These are phyloP conservation scores for Stemphylium lycopersici DNA, from an alignment of 2,329 filamentous ascomycete species.

Conservation along the genomic window DNA sequence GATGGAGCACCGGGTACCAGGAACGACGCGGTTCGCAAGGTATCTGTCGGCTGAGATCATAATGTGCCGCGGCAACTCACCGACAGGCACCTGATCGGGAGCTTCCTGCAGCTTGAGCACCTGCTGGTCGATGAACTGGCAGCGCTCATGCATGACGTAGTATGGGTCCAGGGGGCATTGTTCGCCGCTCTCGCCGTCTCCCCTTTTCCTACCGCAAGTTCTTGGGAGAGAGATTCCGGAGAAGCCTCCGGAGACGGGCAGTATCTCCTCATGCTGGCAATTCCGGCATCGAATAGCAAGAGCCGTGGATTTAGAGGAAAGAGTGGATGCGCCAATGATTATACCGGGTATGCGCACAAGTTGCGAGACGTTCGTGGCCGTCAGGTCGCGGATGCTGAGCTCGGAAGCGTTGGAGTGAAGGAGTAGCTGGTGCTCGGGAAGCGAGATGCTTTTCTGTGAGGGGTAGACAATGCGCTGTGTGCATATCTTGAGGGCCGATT, in stretches of 20 bases:
- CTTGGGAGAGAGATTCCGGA: slow-evolving; percentile 84
- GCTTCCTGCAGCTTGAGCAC: slow-evolving; percentile 98
- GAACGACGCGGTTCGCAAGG: slow-evolving; percentile 92
- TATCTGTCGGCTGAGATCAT: slow-evolving; percentile 96
- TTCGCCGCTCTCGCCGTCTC: slow-evolving; percentile 69
- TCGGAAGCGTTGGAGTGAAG: slow-evolving; percentile 90
- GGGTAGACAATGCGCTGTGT: slow-evolving; percentile 94
- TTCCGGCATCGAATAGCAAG: slow-evolving; percentile 87
- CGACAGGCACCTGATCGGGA: slow-evolving; percentile 95
- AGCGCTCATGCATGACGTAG: slow-evolving; percentile 93
- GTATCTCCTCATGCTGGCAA: slow-evolving; percentile 73
- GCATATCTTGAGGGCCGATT: slow-evolving; percentile 85
- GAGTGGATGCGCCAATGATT: slow-evolving; percentile 93
- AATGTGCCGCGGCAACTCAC: slow-evolving; percentile 92
- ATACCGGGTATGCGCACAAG: slow-evolving; percentile 98
- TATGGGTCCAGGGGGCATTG: slow-evolving; percentile 94
- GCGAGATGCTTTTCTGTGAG: slow-evolving; percentile 66
- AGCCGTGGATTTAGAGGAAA: slow-evolving; percentile 92
- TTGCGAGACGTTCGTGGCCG: slow-evolving; percentile 88
- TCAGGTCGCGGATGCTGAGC: slow-evolving; percentile 91
- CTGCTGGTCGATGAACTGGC: slow-evolving; percentile 94
- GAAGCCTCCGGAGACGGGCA: slow-evolving; percentile 84
- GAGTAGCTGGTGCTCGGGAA: slow-evolving; percentile 92
- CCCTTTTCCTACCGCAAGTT: slow-evolving; percentile 70
- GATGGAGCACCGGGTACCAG: slow-evolving; percentile 90